Percentiles rank a stretch among this genome's conserved stretches.
These are phyloP conservation scores for Venturia effusa DNA, from an alignment of 2,329 filamentous ascomycete genomes.

Conservation along the genomic window DNA sequence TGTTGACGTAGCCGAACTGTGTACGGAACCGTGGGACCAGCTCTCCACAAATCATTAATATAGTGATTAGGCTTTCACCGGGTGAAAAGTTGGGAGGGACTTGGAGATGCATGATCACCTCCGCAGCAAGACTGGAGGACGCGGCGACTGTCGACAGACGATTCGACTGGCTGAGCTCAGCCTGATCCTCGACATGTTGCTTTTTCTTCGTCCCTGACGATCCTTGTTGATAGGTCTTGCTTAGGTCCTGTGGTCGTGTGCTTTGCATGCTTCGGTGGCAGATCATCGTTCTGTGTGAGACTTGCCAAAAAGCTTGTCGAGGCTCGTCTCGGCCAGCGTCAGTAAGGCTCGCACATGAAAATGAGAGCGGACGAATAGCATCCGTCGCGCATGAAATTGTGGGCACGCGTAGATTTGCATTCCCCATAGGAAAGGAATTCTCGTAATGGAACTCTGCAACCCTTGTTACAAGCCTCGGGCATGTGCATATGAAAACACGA, in stretches of 20 bases:
- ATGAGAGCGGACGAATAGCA: background rate
- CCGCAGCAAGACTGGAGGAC: background rate
- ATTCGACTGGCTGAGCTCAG: background rate
- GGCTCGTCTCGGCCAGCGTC: background rate
- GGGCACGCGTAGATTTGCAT: background rate
- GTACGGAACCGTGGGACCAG: background rate
- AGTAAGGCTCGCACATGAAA: background rate
- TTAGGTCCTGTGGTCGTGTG: background rate
- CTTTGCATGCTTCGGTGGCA: no score
- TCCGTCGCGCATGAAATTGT: background rate
- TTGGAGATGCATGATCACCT: background rate
- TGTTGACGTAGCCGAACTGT: background rate
- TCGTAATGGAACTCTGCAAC: background rate
- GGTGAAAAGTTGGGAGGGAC: background rate
- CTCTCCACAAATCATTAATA: background rate
- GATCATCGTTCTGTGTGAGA: background rate
- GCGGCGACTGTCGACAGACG: background rate
- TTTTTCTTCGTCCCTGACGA: background rate
- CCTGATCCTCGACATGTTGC: background rate
- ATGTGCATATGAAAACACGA: background rate
- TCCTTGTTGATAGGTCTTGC: background rate
- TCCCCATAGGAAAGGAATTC: background rate
- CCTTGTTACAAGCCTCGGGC: background rate
- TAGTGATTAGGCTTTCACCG: background rate
- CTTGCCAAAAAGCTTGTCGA: background rate